Percentiles rank a stretch among this genome's conserved stretches.
phyloP scores from a whole-genome alignment of 169 alveolate genomes.

The Plasmodium fragile region DNA sequence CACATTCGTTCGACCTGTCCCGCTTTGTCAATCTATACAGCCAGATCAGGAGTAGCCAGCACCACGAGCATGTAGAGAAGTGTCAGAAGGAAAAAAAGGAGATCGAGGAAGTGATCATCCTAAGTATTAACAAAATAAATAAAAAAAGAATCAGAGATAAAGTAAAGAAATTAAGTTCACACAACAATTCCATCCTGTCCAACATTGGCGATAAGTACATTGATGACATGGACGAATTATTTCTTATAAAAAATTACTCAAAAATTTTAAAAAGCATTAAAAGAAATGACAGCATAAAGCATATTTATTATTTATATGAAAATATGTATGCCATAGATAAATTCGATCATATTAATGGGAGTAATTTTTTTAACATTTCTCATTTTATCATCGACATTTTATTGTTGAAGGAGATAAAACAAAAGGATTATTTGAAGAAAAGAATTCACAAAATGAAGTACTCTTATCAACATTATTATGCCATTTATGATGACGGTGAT shows the following conservation, averaged over 20 bases:
- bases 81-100: conserved; percentile 41
- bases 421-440: conserved; percentile 66
- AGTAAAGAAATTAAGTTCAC: conserved; percentile 46
- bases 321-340: conserved; percentile 72
- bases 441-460: conserved; percentile 55
- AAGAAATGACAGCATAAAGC: conserved; percentile 31
- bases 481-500: neutral
- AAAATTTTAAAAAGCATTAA: conserved; percentile 19
- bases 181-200: conserved; percentile 25
- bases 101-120: conserved; percentile 38
- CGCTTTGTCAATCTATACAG: conserved; percentile 31
- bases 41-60: conserved; percentile 1
- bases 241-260: conserved; percentile 43
- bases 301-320: conserved; percentile 68
- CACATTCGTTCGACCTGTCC: neutral
- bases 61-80: neutral
- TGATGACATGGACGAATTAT: conserved; percentile 36
- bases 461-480: conserved; percentile 15
- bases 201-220: conserved; percentile 36
- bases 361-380: conserved; percentile 61
- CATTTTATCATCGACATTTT: conserved; percentile 67
- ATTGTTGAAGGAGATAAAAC: conserved; percentile 20
- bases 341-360: conserved; percentile 56
- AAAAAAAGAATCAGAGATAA: conserved; percentile 72
- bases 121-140: conserved; percentile 19